These are phyloP conservation scores for Mycena sp. DNA, from an alignment of 1,284 basidiomycete genomes.

Conservation along the genomic window DNA sequence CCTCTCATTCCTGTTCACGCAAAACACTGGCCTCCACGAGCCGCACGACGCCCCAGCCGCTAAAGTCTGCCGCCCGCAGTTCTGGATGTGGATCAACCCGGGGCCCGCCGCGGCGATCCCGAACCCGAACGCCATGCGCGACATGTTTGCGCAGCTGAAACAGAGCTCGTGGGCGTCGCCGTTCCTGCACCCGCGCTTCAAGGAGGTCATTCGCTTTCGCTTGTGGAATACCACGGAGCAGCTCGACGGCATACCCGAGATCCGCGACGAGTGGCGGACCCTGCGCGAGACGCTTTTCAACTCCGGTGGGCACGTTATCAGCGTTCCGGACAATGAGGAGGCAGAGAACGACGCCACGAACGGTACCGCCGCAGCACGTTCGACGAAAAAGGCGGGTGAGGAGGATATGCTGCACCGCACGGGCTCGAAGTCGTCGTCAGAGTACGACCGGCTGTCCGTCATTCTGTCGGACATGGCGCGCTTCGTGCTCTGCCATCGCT, in stretches of 20 bases:
- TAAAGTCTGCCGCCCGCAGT: conserved; percentile 70
- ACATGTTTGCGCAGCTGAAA: conserved; percentile 71
- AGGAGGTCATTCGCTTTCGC: conserved; percentile 80
- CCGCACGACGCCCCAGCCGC: conserved; percentile 57
- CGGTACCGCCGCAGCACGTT: conserved; percentile 58
- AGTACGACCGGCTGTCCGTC: conserved; percentile 78
- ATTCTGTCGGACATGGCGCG: conserved; percentile 86
- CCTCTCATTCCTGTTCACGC: conserved; percentile 81
- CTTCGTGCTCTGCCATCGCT: conserved; percentile 81
- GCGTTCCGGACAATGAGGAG: conserved; percentile 49
- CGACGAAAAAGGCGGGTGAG: conserved; percentile 43
- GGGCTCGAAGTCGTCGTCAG: conserved; percentile 76
- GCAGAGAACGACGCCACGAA: conserved; percentile 70
- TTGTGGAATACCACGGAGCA: conserved; percentile 88
- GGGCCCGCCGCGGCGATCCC: conserved; percentile 73
- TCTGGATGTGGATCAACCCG: conserved; percentile 86
- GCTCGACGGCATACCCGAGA: conserved; percentile 75
- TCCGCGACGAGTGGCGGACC: conserved; percentile 75
- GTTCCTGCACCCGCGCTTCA: conserved; percentile 78
- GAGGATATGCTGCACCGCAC: conserved; percentile 76
- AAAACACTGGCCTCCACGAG: conserved; percentile 75
- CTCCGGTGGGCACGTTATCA: conserved; percentile 71
- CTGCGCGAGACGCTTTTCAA: conserved; percentile 73
- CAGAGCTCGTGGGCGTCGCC: conserved; percentile 80
- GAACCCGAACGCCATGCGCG: conserved; percentile 68